Conservation (phyloP, 23 red algal species). For the Gracilaria vermiculophylla region DNA sequence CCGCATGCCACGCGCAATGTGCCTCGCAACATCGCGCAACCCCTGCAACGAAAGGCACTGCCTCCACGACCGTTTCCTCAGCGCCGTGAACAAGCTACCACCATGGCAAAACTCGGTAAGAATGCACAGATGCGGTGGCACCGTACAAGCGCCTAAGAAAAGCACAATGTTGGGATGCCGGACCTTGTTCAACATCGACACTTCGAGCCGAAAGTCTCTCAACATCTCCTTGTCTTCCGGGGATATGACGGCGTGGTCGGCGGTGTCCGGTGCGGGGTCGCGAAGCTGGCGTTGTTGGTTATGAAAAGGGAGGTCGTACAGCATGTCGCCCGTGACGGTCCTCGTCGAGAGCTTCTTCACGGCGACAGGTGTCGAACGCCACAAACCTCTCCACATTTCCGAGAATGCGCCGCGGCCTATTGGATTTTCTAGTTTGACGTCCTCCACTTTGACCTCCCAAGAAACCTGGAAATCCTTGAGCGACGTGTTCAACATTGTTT, state of each 20-base stretch:
- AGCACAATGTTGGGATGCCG: constrained; percentile 93
- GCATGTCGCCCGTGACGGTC: background rate
- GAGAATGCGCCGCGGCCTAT: constrained; percentile 89
- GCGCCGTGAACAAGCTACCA: constrained; percentile 85
- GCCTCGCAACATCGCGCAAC: constrained; percentile 76
- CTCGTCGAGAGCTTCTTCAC: constrained; percentile 60
- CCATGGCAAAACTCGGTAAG: constrained; percentile 99
- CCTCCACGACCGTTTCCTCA: constrained; percentile 81
- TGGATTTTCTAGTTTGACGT: constrained; percentile 65
- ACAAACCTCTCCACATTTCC: constrained; percentile 90
- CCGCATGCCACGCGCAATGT: constrained; percentile 82
- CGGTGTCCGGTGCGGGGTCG: background rate
- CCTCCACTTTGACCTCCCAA: constrained; percentile 89
- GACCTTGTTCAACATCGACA: constrained; percentile 86
- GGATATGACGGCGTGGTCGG: background rate
- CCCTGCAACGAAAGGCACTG: constrained; percentile 58
- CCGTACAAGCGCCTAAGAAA: constrained; percentile 84
- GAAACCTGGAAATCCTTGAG: constrained; percentile 75
- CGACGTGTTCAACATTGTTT: constrained; percentile 77
- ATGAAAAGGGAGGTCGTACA: background rate
- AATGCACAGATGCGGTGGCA: constrained; percentile 79
- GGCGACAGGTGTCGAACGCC: constrained; percentile 84
- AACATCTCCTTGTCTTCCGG: constrained; percentile 57
- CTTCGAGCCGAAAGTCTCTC: constrained; percentile 85
- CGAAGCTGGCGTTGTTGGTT: background rate